These are phyloP conservation scores for Penicillium italicum DNA, from an alignment of 2,329 filamentous ascomycete species.

Conservation along the genomic window DNA sequence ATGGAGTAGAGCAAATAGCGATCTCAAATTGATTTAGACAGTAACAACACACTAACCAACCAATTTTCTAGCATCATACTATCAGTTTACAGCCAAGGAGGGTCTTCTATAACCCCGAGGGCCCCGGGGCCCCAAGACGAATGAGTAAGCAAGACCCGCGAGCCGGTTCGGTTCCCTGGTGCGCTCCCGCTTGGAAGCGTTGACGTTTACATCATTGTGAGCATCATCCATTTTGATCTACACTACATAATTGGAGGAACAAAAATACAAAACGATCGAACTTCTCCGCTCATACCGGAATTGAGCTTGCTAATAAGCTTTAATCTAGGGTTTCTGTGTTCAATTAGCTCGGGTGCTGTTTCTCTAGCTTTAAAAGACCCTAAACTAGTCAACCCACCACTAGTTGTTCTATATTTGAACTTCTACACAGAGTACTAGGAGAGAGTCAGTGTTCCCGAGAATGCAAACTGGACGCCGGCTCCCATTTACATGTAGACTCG, in stretches of 20 bases:
- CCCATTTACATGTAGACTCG: neutral
- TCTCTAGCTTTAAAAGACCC: neutral
- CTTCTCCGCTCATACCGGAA: neutral
- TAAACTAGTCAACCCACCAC: neutral
- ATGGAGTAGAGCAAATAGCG: neutral
- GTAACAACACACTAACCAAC: neutral
- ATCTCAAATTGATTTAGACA: neutral
- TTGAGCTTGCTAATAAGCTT: neutral
- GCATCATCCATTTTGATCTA: slow-evolving; percentile 21
- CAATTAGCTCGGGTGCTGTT: neutral
- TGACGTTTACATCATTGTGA: slow-evolving; percentile 27
- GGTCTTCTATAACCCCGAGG: too few species aligned
- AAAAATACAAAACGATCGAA: neutral
- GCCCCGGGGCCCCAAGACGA: neutral
- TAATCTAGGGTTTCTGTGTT: neutral
- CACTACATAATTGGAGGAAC: neutral
- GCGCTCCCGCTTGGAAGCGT: slow-evolving; percentile 8
- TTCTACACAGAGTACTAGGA: neutral
- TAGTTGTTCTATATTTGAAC: neutral
- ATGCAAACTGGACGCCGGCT: neutral
- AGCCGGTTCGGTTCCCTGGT: slow-evolving; percentile 14
- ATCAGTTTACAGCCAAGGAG: neutral
- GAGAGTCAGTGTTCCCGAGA: neutral
- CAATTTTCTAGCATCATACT: neutral
- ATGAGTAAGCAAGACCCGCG: slow-evolving; percentile 20